Percentiles rank a stretch among this genome's conserved stretches.
These are phyloP conservation scores for Isabelozyma pseudorhagii DNA, from an alignment of 805 yeast species.

Conservation along the genomic window DNA sequence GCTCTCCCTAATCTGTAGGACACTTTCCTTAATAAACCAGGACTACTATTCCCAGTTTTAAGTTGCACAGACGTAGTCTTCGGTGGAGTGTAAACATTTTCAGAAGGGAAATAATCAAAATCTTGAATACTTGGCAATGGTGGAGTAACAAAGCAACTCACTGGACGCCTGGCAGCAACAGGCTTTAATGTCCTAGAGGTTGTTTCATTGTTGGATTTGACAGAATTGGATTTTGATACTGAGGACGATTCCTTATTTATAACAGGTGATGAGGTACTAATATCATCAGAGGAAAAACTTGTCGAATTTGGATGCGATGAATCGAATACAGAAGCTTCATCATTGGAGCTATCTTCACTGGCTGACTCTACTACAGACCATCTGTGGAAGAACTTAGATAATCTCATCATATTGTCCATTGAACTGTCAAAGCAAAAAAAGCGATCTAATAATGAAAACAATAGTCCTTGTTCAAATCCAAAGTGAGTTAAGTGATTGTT, in stretches of 20 bases:
- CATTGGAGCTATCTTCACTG: constrained; percentile 3
- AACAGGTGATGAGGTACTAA: neutral
- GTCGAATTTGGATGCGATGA: constrained; percentile 5
- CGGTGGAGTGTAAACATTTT: neutral
- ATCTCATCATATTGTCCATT: neutral
- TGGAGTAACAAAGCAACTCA: constrained; percentile 14
- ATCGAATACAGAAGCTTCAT: constrained; percentile 12
- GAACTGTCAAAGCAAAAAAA: neutral
- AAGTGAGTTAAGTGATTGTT: neutral
- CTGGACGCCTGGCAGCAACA: constrained; percentile 7
- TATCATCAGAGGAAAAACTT: neutral
- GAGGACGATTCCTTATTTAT: neutral
- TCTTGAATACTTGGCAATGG: constrained; percentile 6
- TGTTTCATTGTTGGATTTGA: neutral
- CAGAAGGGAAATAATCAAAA: neutral
- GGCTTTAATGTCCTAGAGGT: neutral
- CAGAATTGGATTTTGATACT: neutral
- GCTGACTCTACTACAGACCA: neutral
- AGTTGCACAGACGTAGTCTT: neutral
- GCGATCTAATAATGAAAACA: neutral
- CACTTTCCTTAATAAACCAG: neutral
- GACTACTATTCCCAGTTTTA: no score
- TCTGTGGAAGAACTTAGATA: neutral
- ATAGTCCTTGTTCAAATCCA: neutral
- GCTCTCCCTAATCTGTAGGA: neutral